Base-by-base conservation (phyloP, 1,139 yeast genomes). In the Debaryomyces udenii region DNA sequence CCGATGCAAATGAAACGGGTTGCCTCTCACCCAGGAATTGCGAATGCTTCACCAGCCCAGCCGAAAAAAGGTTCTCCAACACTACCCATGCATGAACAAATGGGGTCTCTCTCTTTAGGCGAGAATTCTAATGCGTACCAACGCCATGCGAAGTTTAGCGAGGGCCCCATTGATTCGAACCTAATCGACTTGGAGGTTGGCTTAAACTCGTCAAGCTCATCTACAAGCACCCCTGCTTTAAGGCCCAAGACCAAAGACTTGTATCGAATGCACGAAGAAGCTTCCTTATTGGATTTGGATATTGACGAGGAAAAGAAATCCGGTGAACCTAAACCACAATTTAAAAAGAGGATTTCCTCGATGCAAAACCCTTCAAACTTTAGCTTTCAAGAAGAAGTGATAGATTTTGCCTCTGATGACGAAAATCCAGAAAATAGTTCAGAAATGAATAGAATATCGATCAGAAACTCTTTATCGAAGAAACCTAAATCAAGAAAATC, bases 351-450 rank as follows among this genome's bases (percentile, higher is more conserved):
- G 41, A 52, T 62, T 2, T 52, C 69, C 0, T 60, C 67, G 2
- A 51, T 55, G 11, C 70, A 62, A 31, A 60, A 58, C 23, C 73
- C 71, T 1, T 51, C 66, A 1, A 63, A 57, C 37, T 52, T 70
- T 35, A 63, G 57, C 35, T 64, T 72, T 31, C 68, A 68, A 48
- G 77, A 74, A 50, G 76, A 74, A 46, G 74, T 72, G 6, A 66
- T 74, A 36, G 78, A 74, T 47, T 74, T 71, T 61, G 78, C 74
- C 1, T 69, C 76, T 3, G 78, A 74, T 49, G 78, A 74, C 48
- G 78, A 74, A 45, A 66, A 66, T 42, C 70, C 73, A 1, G 68
- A 59, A 5, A 61, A 67, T 43, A 61, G 61, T 14, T 66, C 74
- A 1, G 55, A 57, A 30, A 68, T 74, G 77, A 73, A 58, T 49